Base-by-base conservation (phyloP, 2,329 filamentous ascomycete genomes). In the Pleomassaria siparia region DNA sequence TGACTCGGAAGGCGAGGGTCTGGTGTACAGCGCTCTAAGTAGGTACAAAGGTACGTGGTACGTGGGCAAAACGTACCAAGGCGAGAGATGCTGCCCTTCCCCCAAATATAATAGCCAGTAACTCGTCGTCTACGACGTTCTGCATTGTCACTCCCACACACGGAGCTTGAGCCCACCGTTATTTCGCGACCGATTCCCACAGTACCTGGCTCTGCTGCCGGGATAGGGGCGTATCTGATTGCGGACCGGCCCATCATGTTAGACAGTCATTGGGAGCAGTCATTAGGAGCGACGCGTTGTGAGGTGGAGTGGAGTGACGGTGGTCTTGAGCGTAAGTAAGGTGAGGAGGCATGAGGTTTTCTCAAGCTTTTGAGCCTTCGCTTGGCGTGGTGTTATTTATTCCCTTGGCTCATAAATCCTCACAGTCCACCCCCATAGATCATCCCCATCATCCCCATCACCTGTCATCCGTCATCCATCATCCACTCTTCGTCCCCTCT, bases 281-380 rank as follows among this genome's bases (percentile, higher is more conserved):
- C 10, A 10, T 44, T 21, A 6, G 10, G 5, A 18, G 29, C 13
- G 21, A 22, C 41, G 36, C 36, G 29, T 8, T 44, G 29, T 25
- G 25, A 28, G 15, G 8, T n/a, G n/a, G n/a, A 8, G 29, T 22
- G 7, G 40, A 32, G 32, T 35, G 28, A 32, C 15, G 13, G n/a
- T n/a, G n/a, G n/a, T n/a, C n/a, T n/a, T n/a, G n/a, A n/a, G n/a
- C n/a, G n/a, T n/a, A n/a, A n/a, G n/a, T n/a, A n/a, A n/a, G n/a
- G n/a, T n/a, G n/a, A n/a, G n/a, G 20, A 6, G 4, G 24, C 10
- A n/a, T 43, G 40, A 43, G 25, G 26, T 24, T 43, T 11, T 13
- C 13, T 35, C 41, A 44, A 44, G 41, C 41, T 44, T 44, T 44
- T 25, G 13, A 20, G n/a, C n/a, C n/a, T n/a, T n/a, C n/a, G 13